phyloP scores from a whole-genome alignment of 768 basidiomycete genomes.

The Coprinopsis strossmayeri region DNA sequence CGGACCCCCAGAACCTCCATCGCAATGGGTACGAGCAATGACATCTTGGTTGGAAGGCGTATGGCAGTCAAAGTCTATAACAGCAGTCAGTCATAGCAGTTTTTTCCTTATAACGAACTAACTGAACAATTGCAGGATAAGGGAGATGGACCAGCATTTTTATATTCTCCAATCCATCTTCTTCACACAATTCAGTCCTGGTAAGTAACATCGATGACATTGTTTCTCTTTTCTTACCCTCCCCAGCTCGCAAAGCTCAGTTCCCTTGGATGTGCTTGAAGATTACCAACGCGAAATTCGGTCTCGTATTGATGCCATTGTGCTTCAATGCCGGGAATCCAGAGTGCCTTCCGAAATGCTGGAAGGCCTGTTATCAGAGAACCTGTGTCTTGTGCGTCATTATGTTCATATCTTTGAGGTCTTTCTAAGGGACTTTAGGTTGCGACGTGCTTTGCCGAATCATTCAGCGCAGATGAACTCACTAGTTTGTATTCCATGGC shows the following conservation, averaged over 20 bases:
- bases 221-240: too few relatives aligned
- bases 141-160: not conserved
- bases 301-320: not conserved
- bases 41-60: not conserved
- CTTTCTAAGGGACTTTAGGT: not conserved
- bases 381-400: not conserved
- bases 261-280: not conserved
- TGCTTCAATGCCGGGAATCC: slow-evolving; percentile 40
- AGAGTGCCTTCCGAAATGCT: not conserved
- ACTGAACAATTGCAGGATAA: not conserved
- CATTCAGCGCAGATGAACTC: not conserved
- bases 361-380: slow-evolving; percentile 24
- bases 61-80: not conserved
- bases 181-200: not conserved
- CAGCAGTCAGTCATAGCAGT: not conserved
- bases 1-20: not conserved
- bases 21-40: not conserved
- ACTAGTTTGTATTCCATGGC: not conserved
- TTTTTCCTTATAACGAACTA: too few relatives aligned
- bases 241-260: not conserved
- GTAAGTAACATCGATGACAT: not conserved
- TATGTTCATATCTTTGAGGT: not conserved
- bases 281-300: not conserved
- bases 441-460: not conserved
- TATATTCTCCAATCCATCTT: slow-evolving; percentile 5